phyloP scores from a whole-genome alignment of 192 early-diverging fungal genomes.

The Coemansia sp. region DNA sequence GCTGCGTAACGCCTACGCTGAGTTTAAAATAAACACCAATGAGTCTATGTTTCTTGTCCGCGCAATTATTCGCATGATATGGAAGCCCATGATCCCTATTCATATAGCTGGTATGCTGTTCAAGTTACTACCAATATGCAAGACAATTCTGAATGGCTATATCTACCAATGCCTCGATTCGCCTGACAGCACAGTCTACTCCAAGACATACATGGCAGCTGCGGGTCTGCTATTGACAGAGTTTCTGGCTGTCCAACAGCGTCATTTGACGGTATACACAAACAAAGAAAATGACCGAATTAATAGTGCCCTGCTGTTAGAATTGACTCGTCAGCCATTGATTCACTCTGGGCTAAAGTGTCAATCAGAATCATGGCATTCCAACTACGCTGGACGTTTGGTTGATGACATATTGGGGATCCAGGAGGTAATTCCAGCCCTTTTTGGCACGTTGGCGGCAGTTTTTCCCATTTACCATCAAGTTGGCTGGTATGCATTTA shows the following conservation, averaged over 20 bases:
- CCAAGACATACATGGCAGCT: background rate
- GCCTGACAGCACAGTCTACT: slow-evolving; percentile 6
- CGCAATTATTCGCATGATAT: slow-evolving; percentile 39
- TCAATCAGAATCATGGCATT: background rate
- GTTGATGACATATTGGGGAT: background rate
- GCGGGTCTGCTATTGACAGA: background rate
- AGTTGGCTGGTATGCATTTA: background rate
- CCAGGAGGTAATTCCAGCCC: background rate
- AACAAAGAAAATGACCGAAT: background rate
- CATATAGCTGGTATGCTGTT: slow-evolving; percentile 11
- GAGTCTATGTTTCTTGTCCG: slow-evolving; percentile 39
- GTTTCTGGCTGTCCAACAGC: background rate
- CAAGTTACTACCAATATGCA: background rate
- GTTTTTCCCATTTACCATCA: background rate
- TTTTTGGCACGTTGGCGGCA: background rate
- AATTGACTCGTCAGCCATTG: background rate
- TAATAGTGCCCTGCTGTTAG: background rate
- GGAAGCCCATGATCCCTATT: slow-evolving; percentile 40
- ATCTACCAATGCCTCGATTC: slow-evolving; percentile 35
- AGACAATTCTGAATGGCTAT: slow-evolving; percentile 7
- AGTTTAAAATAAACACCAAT: slow-evolving; percentile 26
- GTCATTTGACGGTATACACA: background rate
- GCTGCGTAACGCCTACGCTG: slow-evolving; percentile 9
- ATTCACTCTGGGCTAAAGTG: background rate
- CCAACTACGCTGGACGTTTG: background rate